Percentiles rank a stretch among this genome's conserved stretches.
Conservation (phyloP, 140 eudicot species). For the Stevia rebaudiana region DNA sequence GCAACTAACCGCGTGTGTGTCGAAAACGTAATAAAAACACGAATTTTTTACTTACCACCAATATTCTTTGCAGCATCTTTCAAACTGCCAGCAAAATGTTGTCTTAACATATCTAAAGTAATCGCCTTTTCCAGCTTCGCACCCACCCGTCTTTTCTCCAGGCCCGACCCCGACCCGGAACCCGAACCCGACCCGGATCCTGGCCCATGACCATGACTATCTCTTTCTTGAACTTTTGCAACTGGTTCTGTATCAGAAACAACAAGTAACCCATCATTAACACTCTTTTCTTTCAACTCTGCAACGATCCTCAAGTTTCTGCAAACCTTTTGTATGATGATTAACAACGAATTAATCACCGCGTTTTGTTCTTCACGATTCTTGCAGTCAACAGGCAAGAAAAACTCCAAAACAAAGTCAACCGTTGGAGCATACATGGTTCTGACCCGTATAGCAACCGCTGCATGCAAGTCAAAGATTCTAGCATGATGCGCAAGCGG, state of each 20-base stretch:
- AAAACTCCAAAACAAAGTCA: conserved; percentile 90
- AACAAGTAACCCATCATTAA: conserved; percentile 19
- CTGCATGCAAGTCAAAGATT: conserved; percentile 65
- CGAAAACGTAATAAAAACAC: conserved; percentile 6
- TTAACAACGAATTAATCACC: conserved; percentile 54
- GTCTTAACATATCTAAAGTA: conserved; percentile 62
- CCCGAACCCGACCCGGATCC: conserved; percentile 16
- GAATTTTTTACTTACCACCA: conserved; percentile 80
- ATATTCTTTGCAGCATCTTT: conserved; percentile 88
- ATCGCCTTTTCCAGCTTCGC: conserved; percentile 61
- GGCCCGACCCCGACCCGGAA: conserved; percentile 34
- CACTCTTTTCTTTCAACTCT: conserved; percentile 59
- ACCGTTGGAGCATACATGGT: conserved; percentile 38
- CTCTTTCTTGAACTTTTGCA: conserved; percentile 19
- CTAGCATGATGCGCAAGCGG: conserved; percentile 90
- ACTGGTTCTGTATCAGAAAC: conserved; percentile 27
- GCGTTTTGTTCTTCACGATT: conserved; percentile 47
- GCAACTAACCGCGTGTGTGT: too few relatives aligned
- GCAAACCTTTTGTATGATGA: conserved; percentile 52
- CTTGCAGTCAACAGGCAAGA: conserved; percentile 62
- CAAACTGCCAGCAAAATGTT: conserved; percentile 89
- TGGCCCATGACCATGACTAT: conserved; percentile 1
- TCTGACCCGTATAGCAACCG: conserved; percentile 84
- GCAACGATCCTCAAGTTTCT: conserved; percentile 57
- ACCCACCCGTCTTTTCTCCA: conserved; percentile 57